Conservation (phyloP, 257 asterid genomes). For the Solanum ossicruentum region DNA sequence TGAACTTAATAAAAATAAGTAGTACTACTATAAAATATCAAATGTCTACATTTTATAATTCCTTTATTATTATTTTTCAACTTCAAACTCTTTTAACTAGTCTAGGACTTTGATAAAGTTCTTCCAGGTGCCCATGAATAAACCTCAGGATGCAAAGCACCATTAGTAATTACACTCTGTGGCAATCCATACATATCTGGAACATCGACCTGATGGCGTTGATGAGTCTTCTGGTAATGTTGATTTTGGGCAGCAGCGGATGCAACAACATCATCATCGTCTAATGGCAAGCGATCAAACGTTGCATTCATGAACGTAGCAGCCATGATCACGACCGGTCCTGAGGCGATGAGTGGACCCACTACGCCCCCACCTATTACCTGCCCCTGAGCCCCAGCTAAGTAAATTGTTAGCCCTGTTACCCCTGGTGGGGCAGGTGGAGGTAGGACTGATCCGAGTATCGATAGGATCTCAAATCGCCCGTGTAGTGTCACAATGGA, state of each 20-base stretch:
- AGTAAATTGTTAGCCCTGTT: constrained; percentile 58
- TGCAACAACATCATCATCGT: constrained; percentile 30
- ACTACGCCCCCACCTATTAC: constrained; percentile 80
- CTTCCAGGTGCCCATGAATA: constrained; percentile 50
- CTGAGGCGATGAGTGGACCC: constrained; percentile 76
- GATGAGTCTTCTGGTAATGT: constrained; percentile 35
- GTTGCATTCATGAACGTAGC: constrained; percentile 79
- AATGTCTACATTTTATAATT: neutral
- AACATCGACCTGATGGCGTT: constrained; percentile 37
- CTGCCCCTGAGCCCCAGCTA: constrained; percentile 86
- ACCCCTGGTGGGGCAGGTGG: constrained; percentile 90
- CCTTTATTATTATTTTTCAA: neutral
- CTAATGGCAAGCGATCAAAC: constrained; percentile 66
- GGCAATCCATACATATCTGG: constrained; percentile 52
- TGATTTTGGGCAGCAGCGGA: constrained; percentile 13
- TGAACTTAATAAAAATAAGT: neutral
- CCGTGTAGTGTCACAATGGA: constrained; percentile 79
- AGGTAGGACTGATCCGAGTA: constrained; percentile 72
- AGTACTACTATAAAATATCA: neutral
- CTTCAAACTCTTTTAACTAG: neutral
- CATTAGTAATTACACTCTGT: constrained; percentile 53
- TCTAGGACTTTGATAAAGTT: constrained; percentile 26
- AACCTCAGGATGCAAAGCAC: constrained; percentile 30
- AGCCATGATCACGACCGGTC: constrained; percentile 91
- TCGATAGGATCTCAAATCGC: constrained; percentile 62